Evolutionary conservation across 1,284 basidiomycete genomes (phyloP).

Genomic region (Trichosporon sp.): DNA sequence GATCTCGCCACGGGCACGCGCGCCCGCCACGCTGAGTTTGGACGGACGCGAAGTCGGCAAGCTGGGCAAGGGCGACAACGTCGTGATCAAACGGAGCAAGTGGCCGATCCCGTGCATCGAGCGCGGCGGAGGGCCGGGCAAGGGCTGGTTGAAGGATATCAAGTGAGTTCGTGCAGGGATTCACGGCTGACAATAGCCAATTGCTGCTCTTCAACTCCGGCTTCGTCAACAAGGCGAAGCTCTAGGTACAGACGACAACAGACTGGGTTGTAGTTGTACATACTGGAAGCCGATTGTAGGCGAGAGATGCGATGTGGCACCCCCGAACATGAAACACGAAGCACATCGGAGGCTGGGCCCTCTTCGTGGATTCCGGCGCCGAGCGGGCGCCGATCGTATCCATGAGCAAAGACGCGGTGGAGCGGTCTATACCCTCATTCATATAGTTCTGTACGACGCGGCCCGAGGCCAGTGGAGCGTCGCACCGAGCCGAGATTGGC

Average conservation of each 20-base stretch:
- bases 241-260: neutral
- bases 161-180: constrained; percentile 59
- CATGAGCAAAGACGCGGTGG: no score
- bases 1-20: constrained; percentile 82
- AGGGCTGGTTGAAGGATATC: constrained; percentile 95
- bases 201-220: constrained; percentile 86
- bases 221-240: constrained; percentile 67
- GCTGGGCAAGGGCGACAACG: constrained; percentile 78
- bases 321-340: neutral
- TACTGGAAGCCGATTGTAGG: no score
- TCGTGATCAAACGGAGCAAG: constrained; percentile 78
- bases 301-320: no score
- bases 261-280: no score
- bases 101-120: constrained; percentile 92
- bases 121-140: constrained; percentile 74
- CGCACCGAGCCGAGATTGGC: neutral
- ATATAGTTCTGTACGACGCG: no score
- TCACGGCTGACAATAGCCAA: constrained; percentile 57
- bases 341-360: neutral
- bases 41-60: constrained; percentile 83
- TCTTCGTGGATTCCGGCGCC: neutral
- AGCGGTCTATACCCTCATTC: no score
- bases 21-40: constrained; percentile 85
- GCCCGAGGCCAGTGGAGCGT: neutral
- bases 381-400: no score